Evolutionary conservation across 768 basidiomycete genomes (phyloP), one percentile per base, ranked within the genome.

Genomic region (Postia placenta): DNA sequence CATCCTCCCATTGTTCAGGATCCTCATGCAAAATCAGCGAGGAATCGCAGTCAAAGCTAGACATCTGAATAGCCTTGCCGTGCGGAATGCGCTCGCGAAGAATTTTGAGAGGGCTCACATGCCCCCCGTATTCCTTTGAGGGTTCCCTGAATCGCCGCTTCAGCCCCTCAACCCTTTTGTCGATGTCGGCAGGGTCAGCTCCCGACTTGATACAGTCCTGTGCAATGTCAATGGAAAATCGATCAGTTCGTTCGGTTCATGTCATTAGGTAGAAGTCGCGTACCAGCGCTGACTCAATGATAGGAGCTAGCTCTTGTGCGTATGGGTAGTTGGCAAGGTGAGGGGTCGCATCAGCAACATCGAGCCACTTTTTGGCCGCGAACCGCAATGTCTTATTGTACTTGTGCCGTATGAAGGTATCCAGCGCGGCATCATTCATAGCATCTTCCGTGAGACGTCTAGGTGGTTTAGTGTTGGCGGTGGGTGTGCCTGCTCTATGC

Each of bases 121-220:
- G 51, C 15, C 5, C 33, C 7, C 19, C 23, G 2, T 19, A 19
- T 17, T 15, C 39, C 5, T n/a, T 9, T 7, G 19, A 15, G 4
- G 6, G 7, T 15, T 49, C 7, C 5, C 37, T 15, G n/a, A 25
- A 22, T 43, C 19, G 28, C 11, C 25, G 0, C 4, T 38, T 14
- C 2, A 52, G 45, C 0, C 17, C 11, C 6, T 37, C 36, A 44
- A 51, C 51, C 3, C 45, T 15, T 1, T 23, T 5, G 12, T 49
- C 27, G 11, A 56, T 40, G 28, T 20, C 33, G 27, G 37, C 17
- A 22, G 46, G 36, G 42, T 56, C 48, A 7, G 50, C 50, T 0
- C 56, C 56, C 11, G 50, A 42, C 42, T 56, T 56, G 49, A 51
- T 47, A 30, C 48, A 25, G 17, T 56, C 56, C 56, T 56, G 23